These are phyloP conservation scores for Hirschioporus abietinus DNA, from an alignment of 768 basidiomycete species.

Conservation along the genomic window DNA sequence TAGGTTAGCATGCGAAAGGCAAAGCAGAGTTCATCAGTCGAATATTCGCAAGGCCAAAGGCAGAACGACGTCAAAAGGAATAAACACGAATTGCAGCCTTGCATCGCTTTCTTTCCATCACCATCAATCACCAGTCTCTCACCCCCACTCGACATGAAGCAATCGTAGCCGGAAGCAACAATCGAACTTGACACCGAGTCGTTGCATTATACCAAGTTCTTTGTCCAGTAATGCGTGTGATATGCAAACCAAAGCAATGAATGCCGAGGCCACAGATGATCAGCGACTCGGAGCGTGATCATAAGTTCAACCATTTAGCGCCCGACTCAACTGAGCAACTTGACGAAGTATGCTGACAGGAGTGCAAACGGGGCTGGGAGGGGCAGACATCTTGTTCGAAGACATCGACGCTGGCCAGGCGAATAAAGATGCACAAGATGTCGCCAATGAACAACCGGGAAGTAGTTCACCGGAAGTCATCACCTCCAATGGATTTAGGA, in stretches of 20 bases:
- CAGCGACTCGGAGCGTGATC: conserved; percentile 7
- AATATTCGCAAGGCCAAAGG: conserved; percentile 23
- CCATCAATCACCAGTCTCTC: not conserved
- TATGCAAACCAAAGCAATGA: not conserved
- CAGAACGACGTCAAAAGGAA: conserved; percentile 23
- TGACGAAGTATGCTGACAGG: not conserved
- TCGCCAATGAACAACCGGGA: not conserved
- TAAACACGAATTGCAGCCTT: conserved; percentile 18
- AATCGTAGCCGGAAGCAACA: too few species aligned
- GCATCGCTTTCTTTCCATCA: not conserved
- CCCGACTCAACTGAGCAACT: not conserved
- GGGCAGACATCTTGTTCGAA: not conserved
- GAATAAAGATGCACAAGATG: not conserved
- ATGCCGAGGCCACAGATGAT: not conserved
- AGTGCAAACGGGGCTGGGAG: not conserved
- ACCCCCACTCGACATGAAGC: not conserved
- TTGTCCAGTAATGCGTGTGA: too few species aligned
- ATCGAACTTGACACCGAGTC: too few species aligned
- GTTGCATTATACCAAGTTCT: too few species aligned
- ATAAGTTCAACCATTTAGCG: not conserved
- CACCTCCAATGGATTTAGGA: not conserved
- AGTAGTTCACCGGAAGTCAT: not conserved
- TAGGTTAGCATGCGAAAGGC: conserved; percentile 29
- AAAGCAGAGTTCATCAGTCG: conserved; percentile 35
- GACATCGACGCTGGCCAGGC: not conserved